Conservation (phyloP, 2,329 filamentous ascomycete species). For the Scedosporium dehoogii region DNA sequence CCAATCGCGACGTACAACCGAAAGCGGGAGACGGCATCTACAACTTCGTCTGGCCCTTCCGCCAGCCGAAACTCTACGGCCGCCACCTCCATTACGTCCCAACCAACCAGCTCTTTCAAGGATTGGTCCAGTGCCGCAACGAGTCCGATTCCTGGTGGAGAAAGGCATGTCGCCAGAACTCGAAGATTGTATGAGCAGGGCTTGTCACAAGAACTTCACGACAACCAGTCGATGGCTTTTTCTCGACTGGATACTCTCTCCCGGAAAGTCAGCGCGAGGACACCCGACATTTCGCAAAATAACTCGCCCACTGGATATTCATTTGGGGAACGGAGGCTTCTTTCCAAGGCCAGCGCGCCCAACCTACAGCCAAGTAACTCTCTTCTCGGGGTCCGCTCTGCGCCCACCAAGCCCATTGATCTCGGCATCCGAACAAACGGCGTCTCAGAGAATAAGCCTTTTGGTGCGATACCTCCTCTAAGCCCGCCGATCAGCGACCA, state of each 20-base stretch:
- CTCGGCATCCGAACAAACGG: constrained; percentile 15
- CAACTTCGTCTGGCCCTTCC: constrained; percentile 59
- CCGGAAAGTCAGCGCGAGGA: constrained; percentile 44
- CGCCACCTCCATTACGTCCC: constrained; percentile 79
- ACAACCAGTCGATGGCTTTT: constrained; percentile 67
- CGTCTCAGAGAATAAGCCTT: constrained; percentile 16
- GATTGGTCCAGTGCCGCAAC: constrained; percentile 23
- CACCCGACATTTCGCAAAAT: constrained; percentile 33
- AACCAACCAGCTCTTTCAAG: constrained; percentile 34
- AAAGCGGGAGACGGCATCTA: constrained; percentile 80
- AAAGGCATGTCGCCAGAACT: constrained; percentile 51
- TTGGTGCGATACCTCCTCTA: constrained; percentile 27
- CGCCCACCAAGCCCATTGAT: constrained; percentile 4
- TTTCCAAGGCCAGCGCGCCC: constrained; percentile 54
- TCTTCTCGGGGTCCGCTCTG: constrained; percentile 5
- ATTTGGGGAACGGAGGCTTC: constrained; percentile 35
- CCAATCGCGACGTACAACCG: constrained; percentile 50
- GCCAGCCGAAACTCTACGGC: constrained; percentile 71
- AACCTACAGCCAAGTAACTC: constrained; percentile 36
- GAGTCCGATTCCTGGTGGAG: background rate
- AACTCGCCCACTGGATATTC: constrained; percentile 34
- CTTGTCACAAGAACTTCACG: constrained; percentile 67
- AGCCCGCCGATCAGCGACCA: constrained; percentile 57
- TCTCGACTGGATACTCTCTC: constrained; percentile 73
- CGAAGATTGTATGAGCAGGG: constrained; percentile 76